Percentiles rank a stretch among this genome's conserved stretches.
These are phyloP conservation scores for Coccomyxa subellipsoidea DNA, from an alignment of 163 green algal species.

Conservation along the genomic window DNA sequence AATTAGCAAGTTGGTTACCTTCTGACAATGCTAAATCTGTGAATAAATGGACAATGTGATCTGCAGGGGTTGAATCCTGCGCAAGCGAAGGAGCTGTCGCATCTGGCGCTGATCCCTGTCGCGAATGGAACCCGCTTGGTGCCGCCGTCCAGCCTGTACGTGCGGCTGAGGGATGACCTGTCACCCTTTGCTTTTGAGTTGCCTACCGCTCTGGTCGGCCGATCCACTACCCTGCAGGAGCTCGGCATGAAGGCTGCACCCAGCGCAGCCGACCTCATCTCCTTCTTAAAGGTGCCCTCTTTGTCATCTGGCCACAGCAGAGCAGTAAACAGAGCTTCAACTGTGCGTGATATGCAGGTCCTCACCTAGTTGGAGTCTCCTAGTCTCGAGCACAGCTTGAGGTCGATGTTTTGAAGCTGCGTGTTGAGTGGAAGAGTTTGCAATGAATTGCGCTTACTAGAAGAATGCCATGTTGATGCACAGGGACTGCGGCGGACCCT, in stretches of 20 bases:
- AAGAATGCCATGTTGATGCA: no score
- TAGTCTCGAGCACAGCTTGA: no score
- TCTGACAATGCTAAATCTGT: no score
- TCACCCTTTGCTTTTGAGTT: constrained; percentile 61
- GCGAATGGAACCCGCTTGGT: constrained; percentile 53
- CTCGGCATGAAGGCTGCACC: constrained; percentile 54
- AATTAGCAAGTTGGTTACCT: no score
- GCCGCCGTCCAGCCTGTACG: constrained; percentile 47
- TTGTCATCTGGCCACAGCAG: constrained; percentile 8
- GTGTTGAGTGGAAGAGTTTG: no score
- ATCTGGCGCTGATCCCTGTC: constrained; percentile 55
- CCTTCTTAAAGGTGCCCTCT: constrained; percentile 34
- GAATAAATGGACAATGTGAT: no score
- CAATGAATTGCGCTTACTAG: no score
- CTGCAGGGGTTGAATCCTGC: constrained; percentile 34
- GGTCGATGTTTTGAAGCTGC: no score
- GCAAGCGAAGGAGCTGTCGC: constrained; percentile 29
- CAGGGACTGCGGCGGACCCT: constrained; percentile 22
- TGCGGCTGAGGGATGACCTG: constrained; percentile 48
- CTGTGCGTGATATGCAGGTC: no score
- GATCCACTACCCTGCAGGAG: constrained; percentile 35
- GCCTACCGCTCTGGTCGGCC: constrained; percentile 25
- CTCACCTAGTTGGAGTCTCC: no score
- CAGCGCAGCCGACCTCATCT: constrained; percentile 22
- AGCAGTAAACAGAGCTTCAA: no score